Conservation (phyloP, 164 flowering plant species). For the Nelumbo lutea region DNA sequence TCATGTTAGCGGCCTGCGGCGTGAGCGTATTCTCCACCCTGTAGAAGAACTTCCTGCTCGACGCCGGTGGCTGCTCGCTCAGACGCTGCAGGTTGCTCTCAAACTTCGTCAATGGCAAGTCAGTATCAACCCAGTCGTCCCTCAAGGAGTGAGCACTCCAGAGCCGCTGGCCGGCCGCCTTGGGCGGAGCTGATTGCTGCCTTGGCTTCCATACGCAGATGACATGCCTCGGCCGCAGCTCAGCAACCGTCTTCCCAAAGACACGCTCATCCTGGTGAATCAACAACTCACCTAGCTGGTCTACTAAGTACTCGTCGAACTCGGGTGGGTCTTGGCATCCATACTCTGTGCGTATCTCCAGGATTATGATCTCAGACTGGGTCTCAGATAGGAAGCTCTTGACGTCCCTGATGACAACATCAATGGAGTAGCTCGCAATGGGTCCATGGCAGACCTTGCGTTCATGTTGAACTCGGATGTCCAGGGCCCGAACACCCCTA, state of each 20-base stretch:
- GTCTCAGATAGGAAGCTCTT: conserved; percentile 79
- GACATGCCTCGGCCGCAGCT: conserved; percentile 67
- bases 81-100: conserved; percentile 77
- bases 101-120: conserved; percentile 79
- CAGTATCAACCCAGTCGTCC: conserved; percentile 92
- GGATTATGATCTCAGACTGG: conserved; percentile 67
- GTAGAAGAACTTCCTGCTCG: conserved; percentile 68
- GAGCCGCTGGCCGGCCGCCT: conserved; percentile 44
- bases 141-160: conserved; percentile 75
- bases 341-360: conserved; percentile 81
- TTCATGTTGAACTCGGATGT: conserved; percentile 70
- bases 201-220: conserved; percentile 93
- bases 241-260: conserved; percentile 64
- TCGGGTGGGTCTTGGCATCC: conserved; percentile 85
- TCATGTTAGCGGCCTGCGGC: conserved; percentile 79
- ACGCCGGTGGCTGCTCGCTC: conserved; percentile 57
- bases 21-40: conserved; percentile 94
- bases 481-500: conserved; percentile 59
- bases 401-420: conserved; percentile 64
- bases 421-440: conserved; percentile 54
- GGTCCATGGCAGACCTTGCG: conserved; percentile 86
- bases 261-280: conserved; percentile 80
- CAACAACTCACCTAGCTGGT: conserved; percentile 65
- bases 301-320: conserved; percentile 75
- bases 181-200: conserved; percentile 50